Base-by-base conservation (phyloP, 805 yeast species). In the Candida tibetensis region DNA sequence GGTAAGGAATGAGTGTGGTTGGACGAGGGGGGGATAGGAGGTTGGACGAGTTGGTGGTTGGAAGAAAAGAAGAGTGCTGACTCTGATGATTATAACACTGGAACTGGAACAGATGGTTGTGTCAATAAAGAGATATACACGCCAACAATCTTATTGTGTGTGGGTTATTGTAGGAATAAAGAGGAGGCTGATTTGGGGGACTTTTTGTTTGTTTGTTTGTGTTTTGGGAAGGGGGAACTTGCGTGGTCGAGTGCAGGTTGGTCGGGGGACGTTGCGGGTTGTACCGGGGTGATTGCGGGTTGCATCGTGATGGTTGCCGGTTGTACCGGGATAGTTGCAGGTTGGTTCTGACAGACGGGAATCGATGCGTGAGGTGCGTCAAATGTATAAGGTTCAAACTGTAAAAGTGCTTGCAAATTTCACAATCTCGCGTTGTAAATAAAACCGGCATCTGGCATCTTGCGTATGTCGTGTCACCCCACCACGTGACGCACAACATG, bases 1-100 rank as follows among this genome's bases (percentile, higher is more conserved):
- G 13, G 12, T 13, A 14, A 31, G 31, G 38, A 39, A 19, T 21
- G 40, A 39, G 34, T 39, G 35, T 25, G 31, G 38, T 39, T 30
- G 37, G 38, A 22, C 23, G 28, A n/a, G n/a, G n/a, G n/a, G n/a
- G n/a, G 25, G 25, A 10, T 21, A 10, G 25, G 25, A 21, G 16
- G 30, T 35, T 39, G 22, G n/a, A n/a, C n/a, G n/a, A n/a, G n/a
- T n/a, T n/a, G 38, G 36, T 29, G 30, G 30, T 15, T 16, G 21
- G 14, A 17, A 15, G 30, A 25, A 25, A 33, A 15, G 16, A 15
- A 16, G 26, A n/a, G 17, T 32, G 34, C 8, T 19, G 27, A 32
- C 8, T 19, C 14, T 30, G 9, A 30, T 10, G 25, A 21, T 7
- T 7, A 21, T 21, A 21, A 7, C 7, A 10, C 10, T 21, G 25